Evolutionary conservation across 1,284 basidiomycete species (phyloP).

Genomic region (Blastosporella zonata): DNA sequence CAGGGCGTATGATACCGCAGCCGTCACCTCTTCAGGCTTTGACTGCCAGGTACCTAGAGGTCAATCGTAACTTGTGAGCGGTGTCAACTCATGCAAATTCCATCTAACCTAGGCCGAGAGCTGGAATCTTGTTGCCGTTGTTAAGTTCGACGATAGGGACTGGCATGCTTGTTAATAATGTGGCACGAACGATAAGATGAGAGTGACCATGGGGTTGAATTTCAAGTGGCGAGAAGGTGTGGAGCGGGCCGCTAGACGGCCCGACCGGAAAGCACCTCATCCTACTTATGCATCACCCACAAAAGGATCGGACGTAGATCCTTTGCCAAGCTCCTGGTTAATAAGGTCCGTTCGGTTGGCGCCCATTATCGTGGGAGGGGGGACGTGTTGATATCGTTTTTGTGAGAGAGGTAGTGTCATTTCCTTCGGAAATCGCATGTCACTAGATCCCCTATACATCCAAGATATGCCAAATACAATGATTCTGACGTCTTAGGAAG

Average conservation of each 20-base stretch:
- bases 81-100: neutral
- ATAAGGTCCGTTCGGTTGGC: too few species aligned
- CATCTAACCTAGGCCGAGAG: constrained; percentile 64
- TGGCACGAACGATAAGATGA: neutral
- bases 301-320: too few species aligned
- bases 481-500: too few species aligned
- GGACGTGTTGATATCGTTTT: too few species aligned
- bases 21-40: constrained; percentile 63
- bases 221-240: neutral
- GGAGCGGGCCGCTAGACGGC: neutral
- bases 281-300: constrained; percentile 25
- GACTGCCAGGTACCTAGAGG: constrained; percentile 76
- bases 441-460: too few species aligned
- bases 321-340: too few species aligned
- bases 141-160: constrained; percentile 62
- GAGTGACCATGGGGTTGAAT: neutral
- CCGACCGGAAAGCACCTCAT: neutral
- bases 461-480: too few species aligned
- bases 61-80: neutral
- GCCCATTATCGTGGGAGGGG: too few species aligned
- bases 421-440: too few species aligned
- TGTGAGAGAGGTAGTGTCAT: too few species aligned
- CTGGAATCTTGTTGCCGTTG: constrained; percentile 65
- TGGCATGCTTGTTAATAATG: constrained; percentile 29
- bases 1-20: constrained; percentile 71